These are phyloP conservation scores for Plasmodium adleri DNA, from an alignment of 169 alveolate genomes.

Conservation along the genomic window DNA sequence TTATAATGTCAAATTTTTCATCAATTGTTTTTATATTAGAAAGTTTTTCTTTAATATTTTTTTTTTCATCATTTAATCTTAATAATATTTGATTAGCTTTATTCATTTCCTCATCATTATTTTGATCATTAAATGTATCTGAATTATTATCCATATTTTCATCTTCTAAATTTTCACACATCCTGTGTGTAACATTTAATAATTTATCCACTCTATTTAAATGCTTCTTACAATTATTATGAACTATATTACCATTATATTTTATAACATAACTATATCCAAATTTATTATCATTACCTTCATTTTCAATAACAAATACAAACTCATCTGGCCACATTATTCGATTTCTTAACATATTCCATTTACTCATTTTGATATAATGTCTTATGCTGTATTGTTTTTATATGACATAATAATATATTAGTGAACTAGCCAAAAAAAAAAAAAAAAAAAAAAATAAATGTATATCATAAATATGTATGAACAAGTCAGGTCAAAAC, in stretches of 20 bases:
- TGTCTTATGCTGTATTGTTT: no score
- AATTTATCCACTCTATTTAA: conserved; percentile 29
- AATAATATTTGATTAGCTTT: conserved; percentile 68
- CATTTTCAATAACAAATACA: conserved; percentile 54
- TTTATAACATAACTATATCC: conserved; percentile 65
- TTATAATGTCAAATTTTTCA: conserved; percentile 45
- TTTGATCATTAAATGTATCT: conserved; percentile 5
- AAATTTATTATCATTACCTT: conserved; percentile 49
- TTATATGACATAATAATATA: no score
- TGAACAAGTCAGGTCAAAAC: conserved; percentile 43
- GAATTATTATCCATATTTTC: conserved; percentile 8
- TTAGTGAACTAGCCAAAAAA: no score
- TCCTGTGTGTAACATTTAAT: conserved; percentile 12
- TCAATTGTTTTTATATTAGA: conserved; percentile 29
- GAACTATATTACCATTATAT: conserved; percentile 56
- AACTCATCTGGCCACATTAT: conserved; percentile 71
- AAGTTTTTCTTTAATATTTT: conserved; percentile 23
- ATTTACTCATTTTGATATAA: conserved; percentile 37
- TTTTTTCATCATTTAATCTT: conserved; percentile 55
- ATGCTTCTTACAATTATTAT: conserved; percentile 30
- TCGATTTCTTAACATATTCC: conserved; percentile 14
- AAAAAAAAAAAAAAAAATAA: background rate
- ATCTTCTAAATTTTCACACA: conserved; percentile 39
- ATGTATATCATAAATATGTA: no score
- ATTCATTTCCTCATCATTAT: conserved; percentile 18